Percentiles rank a stretch among this genome's conserved stretches.
phyloP scores from a whole-genome alignment of 495 filamentous ascomycete species.

The Podospora anserina region DNA sequence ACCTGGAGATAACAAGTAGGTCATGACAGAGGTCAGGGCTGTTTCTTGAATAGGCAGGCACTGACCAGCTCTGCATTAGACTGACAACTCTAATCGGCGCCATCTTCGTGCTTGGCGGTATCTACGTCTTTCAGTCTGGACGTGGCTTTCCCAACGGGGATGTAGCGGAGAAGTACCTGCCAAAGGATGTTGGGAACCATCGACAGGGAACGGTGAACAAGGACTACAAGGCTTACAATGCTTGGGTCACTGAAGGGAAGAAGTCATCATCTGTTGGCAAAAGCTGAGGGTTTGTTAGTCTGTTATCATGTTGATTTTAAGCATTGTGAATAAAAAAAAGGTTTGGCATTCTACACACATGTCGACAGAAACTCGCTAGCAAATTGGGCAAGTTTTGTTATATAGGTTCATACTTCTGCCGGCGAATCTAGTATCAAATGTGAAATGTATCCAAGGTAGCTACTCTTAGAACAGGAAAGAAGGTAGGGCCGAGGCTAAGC shows the following conservation, averaged over 20 bases:
- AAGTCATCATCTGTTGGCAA: not conserved
- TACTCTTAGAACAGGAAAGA: too few species aligned
- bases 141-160: not conserved
- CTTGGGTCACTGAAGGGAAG: not conserved
- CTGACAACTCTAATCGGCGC: not conserved
- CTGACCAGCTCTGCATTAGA: not conserved
- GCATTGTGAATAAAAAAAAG: too few species aligned
- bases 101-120: not conserved
- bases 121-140: not conserved
- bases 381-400: too few species aligned
- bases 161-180: not conserved
- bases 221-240: not conserved
- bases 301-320: too few species aligned
- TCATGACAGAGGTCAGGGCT: too few species aligned
- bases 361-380: too few species aligned
- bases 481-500: too few species aligned
- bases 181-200: not conserved
- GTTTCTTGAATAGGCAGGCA: too few species aligned
- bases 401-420: too few species aligned
- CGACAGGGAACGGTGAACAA: not conserved
- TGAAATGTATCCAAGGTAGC: too few species aligned
- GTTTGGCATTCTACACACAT: not conserved
- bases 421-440: too few species aligned
- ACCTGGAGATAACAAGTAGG: not conserved
- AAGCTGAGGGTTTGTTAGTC: not conserved